Percentiles rank a stretch among this genome's conserved stretches.
Evolutionary conservation across 2,329 filamentous ascomycete species (phyloP).

Genomic region (Fusarium sp.): DNA sequence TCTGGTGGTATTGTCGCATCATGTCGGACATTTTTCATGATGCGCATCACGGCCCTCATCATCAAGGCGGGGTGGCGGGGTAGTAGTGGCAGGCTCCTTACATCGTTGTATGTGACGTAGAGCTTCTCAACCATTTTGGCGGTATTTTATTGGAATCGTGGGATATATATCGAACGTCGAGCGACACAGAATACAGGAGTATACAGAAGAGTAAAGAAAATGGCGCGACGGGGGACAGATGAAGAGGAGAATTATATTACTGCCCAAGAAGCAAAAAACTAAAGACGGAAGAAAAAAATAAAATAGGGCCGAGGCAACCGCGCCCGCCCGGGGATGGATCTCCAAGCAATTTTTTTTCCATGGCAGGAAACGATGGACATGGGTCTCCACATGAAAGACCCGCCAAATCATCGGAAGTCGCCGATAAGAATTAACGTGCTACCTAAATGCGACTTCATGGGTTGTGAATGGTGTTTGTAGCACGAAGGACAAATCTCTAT

Average conservation of each 20-base stretch:
- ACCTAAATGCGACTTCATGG: neutral
- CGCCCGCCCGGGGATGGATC: slow-evolving; percentile 29
- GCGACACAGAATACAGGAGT: neutral
- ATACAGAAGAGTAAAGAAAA: neutral
- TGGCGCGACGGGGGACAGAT: slow-evolving; percentile 29
- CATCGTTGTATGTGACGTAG: slow-evolving; percentile 93
- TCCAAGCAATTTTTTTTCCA: slow-evolving; percentile 42
- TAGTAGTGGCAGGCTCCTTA: slow-evolving; percentile 56
- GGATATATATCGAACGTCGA: slow-evolving; percentile 30
- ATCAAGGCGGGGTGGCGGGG: slow-evolving; percentile 46
- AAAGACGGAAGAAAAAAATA: slow-evolving; percentile 20
- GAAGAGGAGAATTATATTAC: slow-evolving; percentile 17
- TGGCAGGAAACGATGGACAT: neutral
- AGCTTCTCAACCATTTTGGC: slow-evolving; percentile 82
- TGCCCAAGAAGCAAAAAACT: slow-evolving; percentile 32
- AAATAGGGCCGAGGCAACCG: slow-evolving; percentile 33
- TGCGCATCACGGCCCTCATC: slow-evolving; percentile 34
- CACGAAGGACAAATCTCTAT: accelerated
- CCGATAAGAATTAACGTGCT: neutral
- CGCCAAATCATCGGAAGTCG: neutral
- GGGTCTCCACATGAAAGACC: neutral
- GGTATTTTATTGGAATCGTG: slow-evolving; percentile 12
- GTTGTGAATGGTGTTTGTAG: neutral
- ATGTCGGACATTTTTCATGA: slow-evolving; percentile 22
- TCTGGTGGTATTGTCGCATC: slow-evolving; percentile 7